Conservation (phyloP, 106 monocot genomes). For the Amphibolis antarctica region DNA sequence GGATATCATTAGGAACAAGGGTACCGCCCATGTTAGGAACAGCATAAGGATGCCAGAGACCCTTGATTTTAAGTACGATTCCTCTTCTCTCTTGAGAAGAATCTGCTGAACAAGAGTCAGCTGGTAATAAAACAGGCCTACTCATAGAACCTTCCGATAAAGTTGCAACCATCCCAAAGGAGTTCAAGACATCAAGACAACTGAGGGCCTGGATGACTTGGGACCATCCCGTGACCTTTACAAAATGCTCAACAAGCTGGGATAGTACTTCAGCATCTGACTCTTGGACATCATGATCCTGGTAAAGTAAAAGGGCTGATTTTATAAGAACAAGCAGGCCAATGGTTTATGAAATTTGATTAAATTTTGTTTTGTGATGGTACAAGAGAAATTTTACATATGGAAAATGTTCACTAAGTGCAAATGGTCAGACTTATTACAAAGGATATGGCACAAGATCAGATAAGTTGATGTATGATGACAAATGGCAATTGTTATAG, state of each 20-base stretch:
- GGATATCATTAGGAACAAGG: conserved; percentile 74
- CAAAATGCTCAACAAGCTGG: conserved; percentile 49
- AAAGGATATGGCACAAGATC: too few relatives aligned
- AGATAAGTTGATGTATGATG: too few relatives aligned
- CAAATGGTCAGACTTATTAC: too few relatives aligned
- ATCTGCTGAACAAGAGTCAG: conserved; percentile 10
- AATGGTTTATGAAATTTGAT: neutral
- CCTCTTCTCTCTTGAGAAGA: conserved; percentile 11
- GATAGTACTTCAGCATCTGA: conserved; percentile 61
- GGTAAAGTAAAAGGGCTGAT: neutral
- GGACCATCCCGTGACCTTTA: conserved; percentile 57
- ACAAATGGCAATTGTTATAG: too few relatives aligned
- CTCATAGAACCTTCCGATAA: conserved; percentile 47
- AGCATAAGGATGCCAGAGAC: conserved; percentile 95
- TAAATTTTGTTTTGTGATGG: neutral
- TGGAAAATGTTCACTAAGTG: too few relatives aligned
- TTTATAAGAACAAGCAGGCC: neutral
- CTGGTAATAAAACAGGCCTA: conserved; percentile 45
- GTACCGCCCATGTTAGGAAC: conserved; percentile 43
- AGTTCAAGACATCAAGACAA: conserved; percentile 71
- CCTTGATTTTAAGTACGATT: conserved; percentile 45
- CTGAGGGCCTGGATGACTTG: conserved; percentile 50
- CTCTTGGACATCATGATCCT: conserved; percentile 65
- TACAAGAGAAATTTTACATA: too few relatives aligned
- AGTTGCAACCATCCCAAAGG: conserved; percentile 45